phyloP scores from a whole-genome alignment of 768 basidiomycete species.

The Mycena galopus region DNA sequence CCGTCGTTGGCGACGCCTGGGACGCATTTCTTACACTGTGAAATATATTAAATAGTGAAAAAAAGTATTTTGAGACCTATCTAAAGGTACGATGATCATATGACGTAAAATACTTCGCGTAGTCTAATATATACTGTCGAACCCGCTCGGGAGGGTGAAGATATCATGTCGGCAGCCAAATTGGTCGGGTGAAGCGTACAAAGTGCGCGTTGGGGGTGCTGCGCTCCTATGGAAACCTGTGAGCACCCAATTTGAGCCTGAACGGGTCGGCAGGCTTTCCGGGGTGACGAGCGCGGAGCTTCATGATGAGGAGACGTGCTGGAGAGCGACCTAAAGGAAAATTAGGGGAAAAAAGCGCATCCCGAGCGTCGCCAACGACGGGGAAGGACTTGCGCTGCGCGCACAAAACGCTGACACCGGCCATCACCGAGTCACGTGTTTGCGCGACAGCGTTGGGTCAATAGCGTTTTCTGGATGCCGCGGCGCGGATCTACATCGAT shows the following conservation, averaged over 20 bases:
- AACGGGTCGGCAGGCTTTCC: not conserved
- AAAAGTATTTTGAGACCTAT: not conserved
- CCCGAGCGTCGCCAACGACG: not conserved
- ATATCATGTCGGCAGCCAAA: not conserved
- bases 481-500: too few relatives aligned
- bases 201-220: not conserved
- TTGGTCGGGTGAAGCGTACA: not conserved
- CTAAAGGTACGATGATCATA: not conserved
- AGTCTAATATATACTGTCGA: not conserved
- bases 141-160: not conserved
- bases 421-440: conserved; percentile 1
- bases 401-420: not conserved
- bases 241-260: not conserved
- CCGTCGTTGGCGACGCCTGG: too few relatives aligned
- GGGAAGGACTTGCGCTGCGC: not conserved
- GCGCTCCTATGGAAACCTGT: not conserved
- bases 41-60: not conserved
- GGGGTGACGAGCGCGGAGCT: not conserved
- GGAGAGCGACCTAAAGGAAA: not conserved
- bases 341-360: not conserved
- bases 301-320: not conserved
- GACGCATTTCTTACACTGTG: not conserved
- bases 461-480: too few relatives aligned
- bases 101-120: not conserved
- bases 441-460: conserved; percentile 4